Evolutionary conservation across 441 rosid genomes (phyloP).

Genomic region (Bruguiera hainesii): DNA sequence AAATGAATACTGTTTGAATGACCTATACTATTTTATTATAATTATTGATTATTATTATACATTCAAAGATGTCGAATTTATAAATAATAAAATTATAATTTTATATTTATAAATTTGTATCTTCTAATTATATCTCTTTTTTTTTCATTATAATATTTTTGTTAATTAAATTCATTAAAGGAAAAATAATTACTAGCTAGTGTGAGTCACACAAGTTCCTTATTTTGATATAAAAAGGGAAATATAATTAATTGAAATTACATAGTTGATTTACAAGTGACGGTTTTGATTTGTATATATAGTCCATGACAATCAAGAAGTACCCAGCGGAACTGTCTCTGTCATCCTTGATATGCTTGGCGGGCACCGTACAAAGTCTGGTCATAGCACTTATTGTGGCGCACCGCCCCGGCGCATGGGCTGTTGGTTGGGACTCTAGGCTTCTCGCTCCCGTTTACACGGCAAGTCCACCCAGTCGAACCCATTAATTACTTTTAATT

Average conservation of each 20-base stretch:
- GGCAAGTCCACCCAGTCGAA: background rate
- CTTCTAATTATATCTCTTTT: too few relatives aligned
- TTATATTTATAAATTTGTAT: too few relatives aligned
- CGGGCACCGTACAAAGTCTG: conserved; percentile 54
- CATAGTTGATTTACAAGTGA: too few relatives aligned
- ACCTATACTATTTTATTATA: too few relatives aligned
- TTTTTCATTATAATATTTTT: background rate
- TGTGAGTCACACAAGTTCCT: too few relatives aligned
- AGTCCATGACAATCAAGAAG: conserved; percentile 56
- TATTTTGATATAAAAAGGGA: too few relatives aligned
- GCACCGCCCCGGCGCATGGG: conserved; percentile 48
- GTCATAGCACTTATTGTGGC: conserved; percentile 44
- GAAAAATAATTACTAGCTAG: too few relatives aligned
- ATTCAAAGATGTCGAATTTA: background rate
- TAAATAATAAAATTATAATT: too few relatives aligned
- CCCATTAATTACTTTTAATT: background rate
- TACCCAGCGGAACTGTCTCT: conserved; percentile 58
- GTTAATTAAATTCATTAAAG: background rate
- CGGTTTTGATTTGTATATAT: background rate
- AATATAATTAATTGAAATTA: too few relatives aligned
- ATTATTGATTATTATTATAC: background rate
- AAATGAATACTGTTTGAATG: too few relatives aligned
- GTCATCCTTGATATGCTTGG: conserved; percentile 53
- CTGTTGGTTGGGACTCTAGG: conserved; percentile 66
- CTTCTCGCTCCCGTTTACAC: conserved; percentile 64